A percentile compares a stretch with the other conserved stretches of the same genome.
Conservation (phyloP, 257 asterid species). For the Coffea canephora region DNA sequence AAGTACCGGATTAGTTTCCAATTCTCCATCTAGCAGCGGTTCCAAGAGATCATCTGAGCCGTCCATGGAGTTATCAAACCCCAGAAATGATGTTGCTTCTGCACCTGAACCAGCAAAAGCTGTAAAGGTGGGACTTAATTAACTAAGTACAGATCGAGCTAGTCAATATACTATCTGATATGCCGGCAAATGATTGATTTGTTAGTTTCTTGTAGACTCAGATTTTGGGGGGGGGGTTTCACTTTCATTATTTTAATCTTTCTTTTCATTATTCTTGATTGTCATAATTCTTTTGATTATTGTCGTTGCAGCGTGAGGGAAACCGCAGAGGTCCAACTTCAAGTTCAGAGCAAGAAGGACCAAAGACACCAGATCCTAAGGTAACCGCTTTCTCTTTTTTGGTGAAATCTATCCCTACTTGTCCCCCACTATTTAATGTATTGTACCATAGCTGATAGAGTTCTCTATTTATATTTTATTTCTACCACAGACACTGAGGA, state of each 20-base stretch:
- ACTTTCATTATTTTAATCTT: background rate
- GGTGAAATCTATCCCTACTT: background rate
- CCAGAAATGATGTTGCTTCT: conserved; percentile 48
- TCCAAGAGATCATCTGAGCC: conserved; percentile 80
- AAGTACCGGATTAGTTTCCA: conserved; percentile 42
- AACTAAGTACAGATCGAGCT: too few species aligned
- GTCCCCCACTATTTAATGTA: background rate
- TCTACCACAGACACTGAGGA: conserved; percentile 56
- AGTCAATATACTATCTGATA: background rate
- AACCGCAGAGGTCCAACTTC: conserved; percentile 62
- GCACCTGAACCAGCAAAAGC: conserved; percentile 57
- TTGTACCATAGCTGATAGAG: background rate
- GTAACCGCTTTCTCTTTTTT: conserved; percentile 25
- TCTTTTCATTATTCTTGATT: background rate
- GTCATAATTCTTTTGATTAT: conserved; percentile 15
- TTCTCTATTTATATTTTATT: conserved; percentile 14
- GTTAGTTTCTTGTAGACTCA: conserved; percentile 20
- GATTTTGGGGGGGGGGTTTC: conserved; percentile 12
- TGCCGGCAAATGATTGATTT: conserved; percentile 20
- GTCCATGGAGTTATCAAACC: conserved; percentile 64
- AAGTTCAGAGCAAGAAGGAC: conserved; percentile 65
- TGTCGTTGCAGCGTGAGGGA: conserved; percentile 69
- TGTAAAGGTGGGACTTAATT: conserved; percentile 57
- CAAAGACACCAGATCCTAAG: conserved; percentile 87
- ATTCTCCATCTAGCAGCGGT: conserved; percentile 45